These are phyloP conservation scores for Fusarium subtropicale DNA, from an alignment of 2,329 filamentous ascomycete genomes.

Conservation along the genomic window DNA sequence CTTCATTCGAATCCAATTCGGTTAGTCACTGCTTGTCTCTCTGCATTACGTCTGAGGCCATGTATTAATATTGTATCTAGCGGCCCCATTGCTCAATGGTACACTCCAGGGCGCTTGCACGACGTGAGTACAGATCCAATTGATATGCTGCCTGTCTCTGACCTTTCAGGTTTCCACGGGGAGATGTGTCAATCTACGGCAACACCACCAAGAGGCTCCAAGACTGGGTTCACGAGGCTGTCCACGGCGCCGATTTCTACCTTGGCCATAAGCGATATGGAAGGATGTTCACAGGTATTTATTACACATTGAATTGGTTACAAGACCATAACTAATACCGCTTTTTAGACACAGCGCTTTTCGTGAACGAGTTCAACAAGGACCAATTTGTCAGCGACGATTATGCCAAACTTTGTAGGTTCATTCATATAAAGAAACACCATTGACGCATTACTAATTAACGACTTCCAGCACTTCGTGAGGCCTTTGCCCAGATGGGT, in stretches of 20 bases:
- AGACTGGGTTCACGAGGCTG: not conserved
- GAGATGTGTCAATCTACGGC: not conserved
- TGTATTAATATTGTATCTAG: not conserved
- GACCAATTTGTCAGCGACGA: not conserved
- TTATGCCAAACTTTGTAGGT: not conserved
- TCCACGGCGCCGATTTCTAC: not conserved
- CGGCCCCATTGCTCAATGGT: not conserved
- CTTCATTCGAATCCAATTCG: not conserved
- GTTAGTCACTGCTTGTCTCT: not conserved
- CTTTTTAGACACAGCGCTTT: not conserved
- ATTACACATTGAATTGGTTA: too few species aligned
- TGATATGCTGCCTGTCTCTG: not conserved
- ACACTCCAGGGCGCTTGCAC: not conserved
- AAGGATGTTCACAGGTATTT: not conserved
- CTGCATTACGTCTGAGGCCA: not conserved
- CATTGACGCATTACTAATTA: not conserved
- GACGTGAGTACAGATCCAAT: not conserved
- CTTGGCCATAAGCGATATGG: not conserved
- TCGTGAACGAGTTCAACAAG: not conserved
- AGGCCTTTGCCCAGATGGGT: not conserved
- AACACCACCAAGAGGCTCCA: not conserved
- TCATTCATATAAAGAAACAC: not conserved
- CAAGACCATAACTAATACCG: not conserved
- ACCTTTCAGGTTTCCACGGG: not conserved
- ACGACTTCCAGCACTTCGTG: not conserved